Percentiles rank a stretch among this genome's conserved stretches.
Evolutionary conservation across 1,284 basidiomycete genomes (phyloP).

Genomic region (Rhodotorula sp.): DNA sequence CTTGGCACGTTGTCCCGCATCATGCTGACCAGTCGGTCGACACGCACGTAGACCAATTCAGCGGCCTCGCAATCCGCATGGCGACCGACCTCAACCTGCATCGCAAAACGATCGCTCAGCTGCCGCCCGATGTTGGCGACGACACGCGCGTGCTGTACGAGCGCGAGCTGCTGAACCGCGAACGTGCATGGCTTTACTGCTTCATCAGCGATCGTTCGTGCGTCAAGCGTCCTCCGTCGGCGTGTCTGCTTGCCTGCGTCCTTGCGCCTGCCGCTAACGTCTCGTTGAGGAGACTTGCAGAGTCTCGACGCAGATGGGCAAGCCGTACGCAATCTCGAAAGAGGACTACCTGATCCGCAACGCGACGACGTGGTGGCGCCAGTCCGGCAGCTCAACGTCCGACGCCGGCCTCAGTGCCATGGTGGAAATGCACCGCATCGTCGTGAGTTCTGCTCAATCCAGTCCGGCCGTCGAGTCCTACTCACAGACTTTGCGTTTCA

Average conservation of each 20-base stretch:
- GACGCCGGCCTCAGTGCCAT: constrained; percentile 50
- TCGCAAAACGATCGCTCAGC: constrained; percentile 65
- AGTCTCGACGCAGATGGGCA: constrained; percentile 52
- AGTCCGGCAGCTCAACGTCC: constrained; percentile 46
- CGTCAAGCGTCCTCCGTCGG: neutral
- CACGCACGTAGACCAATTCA: constrained; percentile 40
- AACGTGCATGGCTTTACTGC: constrained; percentile 53
- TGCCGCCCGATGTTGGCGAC: constrained; percentile 48
- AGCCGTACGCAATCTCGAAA: constrained; percentile 52
- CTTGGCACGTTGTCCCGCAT: no score
- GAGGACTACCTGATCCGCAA: constrained; percentile 52
- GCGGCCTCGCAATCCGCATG: constrained; percentile 65
- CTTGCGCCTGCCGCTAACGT: neutral
- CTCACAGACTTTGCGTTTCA: neutral
- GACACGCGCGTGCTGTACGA: constrained; percentile 49
- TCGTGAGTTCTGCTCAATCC: constrained; percentile 11
- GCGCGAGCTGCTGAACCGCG: constrained; percentile 52
- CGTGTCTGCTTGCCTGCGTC: neutral
- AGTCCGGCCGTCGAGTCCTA: neutral
- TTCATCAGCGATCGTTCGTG: constrained; percentile 50
- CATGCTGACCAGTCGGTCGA: neutral
- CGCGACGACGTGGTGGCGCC: constrained; percentile 48
- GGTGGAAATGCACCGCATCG: constrained; percentile 48
- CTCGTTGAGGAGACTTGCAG: neutral
- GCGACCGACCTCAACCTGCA: constrained; percentile 87